Base-by-base conservation (phyloP, 75 land plant species). In the Isoetes taiwanensis region DNA sequence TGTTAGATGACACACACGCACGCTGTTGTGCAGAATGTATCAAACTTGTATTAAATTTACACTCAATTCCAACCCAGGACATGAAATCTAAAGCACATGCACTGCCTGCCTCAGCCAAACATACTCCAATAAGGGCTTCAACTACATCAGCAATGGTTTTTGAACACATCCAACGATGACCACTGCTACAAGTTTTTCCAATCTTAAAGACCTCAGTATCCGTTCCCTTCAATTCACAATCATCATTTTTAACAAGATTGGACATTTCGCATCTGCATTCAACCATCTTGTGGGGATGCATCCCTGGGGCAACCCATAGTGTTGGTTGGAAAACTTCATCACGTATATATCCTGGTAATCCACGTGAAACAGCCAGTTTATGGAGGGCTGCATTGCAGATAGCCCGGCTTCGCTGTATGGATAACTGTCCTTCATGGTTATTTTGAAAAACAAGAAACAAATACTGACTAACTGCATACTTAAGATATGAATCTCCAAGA, bases 111-210 rank as follows among this genome's bases (percentile, higher is more conserved):
- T 61, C 76, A 34, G 80, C 73, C 59, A 81, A 63, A 56, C 81
- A 80, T 26, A 96, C 90, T 39, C 99, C 99, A 34, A 94, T 82
- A 3, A 94, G 62, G 20, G 99, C 90, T 66, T 94, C 99, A 43
- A 80, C 79, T 62, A 80, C 84, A 71, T 94, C 99, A 3, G 99
- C 55, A 43, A 88, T 71, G 0, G 96, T 89, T 66, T 94, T 94
- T 23, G 99, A 94, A 64, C 90, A 85, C 69, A 94, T 74, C 86
- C 95, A 94, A 14, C 96, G 56, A 60, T 94, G 99, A 8, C 96
- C 96, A 48, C 31, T 63, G 54, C 77, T 84, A 61, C 99, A 94
- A 37, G 62, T 54, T 59, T 78, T 80, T 25, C 96, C 90, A 35
- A 84, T 57, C 31, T 57, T 32, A 8, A 63, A 21, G 38, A 20